These are phyloP conservation scores for Phytophthora palmivora DNA, from an alignment of 352 stramenopile genomes.

Conservation along the genomic window DNA sequence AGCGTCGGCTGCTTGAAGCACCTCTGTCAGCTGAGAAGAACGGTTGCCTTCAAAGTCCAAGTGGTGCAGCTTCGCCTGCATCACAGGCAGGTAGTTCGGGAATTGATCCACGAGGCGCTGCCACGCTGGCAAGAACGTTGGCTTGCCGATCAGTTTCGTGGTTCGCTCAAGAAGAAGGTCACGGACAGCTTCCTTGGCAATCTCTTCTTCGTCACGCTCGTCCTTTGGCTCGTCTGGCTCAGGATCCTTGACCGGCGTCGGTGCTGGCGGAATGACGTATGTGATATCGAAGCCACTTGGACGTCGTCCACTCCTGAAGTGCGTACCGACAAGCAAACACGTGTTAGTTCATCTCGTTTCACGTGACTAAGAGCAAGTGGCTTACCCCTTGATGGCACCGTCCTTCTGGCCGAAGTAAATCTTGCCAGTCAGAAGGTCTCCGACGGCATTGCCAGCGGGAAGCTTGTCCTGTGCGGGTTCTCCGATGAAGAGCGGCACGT, in stretches of 20 bases:
- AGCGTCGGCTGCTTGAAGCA: constrained; percentile 62
- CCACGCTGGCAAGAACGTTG: constrained; percentile 63
- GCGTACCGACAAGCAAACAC: constrained; percentile 4
- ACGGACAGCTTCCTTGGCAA: constrained; percentile 77
- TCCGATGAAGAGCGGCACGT: constrained; percentile 76
- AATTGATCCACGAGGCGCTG: constrained; percentile 60
- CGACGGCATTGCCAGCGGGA: constrained; percentile 51
- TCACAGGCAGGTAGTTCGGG: constrained; percentile 61
- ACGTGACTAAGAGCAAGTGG: constrained; percentile 1
- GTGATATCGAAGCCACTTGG: constrained; percentile 75
- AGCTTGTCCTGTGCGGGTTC: constrained; percentile 81
- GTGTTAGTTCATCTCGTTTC: constrained; percentile 12
- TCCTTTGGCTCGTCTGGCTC: constrained; percentile 75
- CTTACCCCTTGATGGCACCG: constrained; percentile 59
- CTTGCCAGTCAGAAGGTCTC: constrained; percentile 73
- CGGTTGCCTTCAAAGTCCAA: constrained; percentile 68
- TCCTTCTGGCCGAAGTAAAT: constrained; percentile 85
- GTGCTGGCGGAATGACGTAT: constrained; percentile 76
- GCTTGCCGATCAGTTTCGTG: constrained; percentile 75
- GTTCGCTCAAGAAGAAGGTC: constrained; percentile 72
- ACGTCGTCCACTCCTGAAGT: constrained; percentile 51
- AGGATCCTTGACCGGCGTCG: constrained; percentile 62
- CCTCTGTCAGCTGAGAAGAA: constrained; percentile 46
- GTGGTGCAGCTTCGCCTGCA: constrained; percentile 80
- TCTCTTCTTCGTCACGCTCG: constrained; percentile 68